These are phyloP conservation scores for Crithidia acanthocephali DNA, from an alignment of 208 protist species.

Conservation along the genomic window DNA sequence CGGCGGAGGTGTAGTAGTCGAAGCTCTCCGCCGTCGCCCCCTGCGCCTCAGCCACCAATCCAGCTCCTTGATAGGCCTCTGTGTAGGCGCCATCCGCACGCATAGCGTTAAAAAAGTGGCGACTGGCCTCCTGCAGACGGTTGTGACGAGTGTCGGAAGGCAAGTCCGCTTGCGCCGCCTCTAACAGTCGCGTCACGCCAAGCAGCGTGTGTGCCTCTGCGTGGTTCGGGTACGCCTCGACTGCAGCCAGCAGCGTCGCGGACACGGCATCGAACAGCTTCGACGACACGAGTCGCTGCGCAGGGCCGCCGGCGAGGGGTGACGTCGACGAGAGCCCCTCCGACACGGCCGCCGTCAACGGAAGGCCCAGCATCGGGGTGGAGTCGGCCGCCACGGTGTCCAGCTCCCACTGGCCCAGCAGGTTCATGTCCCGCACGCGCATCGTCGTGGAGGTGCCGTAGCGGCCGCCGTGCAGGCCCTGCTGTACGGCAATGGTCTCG, in stretches of 20 bases:
- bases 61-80: constrained; percentile 64
- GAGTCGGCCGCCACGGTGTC: not conserved
- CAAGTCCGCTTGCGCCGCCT: constrained; percentile 47
- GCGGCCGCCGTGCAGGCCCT: constrained; percentile 1
- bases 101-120: constrained; percentile 60
- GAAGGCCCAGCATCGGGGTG: constrained; percentile 8
- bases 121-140: constrained; percentile 53
- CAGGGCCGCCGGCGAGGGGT: not conserved
- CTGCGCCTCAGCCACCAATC: constrained; percentile 65
- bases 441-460: not conserved
- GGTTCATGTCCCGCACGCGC: constrained; percentile 40
- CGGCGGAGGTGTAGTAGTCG: constrained; percentile 65
- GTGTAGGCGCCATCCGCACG: constrained; percentile 33
- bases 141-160: constrained; percentile 33
- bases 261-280: constrained; percentile 36
- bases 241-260: constrained; percentile 43
- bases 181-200: constrained; percentile 53
- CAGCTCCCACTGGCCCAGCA: constrained; percentile 31
- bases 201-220: constrained; percentile 61
- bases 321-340: not conserved
- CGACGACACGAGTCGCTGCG: constrained; percentile 18
- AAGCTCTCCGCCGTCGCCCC: constrained; percentile 56
- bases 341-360: constrained; percentile 12
- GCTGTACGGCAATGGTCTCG: constrained; percentile 17
- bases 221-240: constrained; percentile 51